These are phyloP conservation scores for Cutaneotrichosporon sp. DNA, from an alignment of 1,284 basidiomycete genomes.

Conservation along the genomic window DNA sequence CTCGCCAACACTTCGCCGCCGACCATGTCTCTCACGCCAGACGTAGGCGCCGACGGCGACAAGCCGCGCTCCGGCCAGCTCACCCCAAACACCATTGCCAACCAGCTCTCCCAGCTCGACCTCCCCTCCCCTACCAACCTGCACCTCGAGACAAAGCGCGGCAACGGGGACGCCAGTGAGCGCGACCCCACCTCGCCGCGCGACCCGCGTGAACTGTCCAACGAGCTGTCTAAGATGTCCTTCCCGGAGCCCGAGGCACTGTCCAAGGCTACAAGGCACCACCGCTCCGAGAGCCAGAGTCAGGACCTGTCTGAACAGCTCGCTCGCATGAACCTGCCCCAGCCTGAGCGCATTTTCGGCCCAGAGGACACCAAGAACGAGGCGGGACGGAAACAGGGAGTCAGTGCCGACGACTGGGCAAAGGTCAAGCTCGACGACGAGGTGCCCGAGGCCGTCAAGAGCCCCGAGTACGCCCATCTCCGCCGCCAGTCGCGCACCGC, in stretches of 20 bases:
- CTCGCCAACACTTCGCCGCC: background rate
- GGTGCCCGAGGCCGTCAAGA: conserved; percentile 46
- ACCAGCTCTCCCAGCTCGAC: conserved; percentile 43
- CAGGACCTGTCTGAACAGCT: conserved; percentile 42
- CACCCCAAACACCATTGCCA: conserved; percentile 45
- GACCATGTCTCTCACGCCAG: conserved; percentile 12
- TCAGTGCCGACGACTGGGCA: conserved; percentile 44
- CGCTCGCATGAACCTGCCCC: conserved; percentile 46
- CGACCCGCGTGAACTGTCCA: conserved; percentile 12
- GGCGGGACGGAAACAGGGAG: conserved; percentile 28
- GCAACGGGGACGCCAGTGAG: conserved; percentile 18
- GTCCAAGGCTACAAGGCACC: conserved; percentile 26
- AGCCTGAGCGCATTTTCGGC: conserved; percentile 48
- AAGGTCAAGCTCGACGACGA: conserved; percentile 45
- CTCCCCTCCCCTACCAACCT: conserved; percentile 43
- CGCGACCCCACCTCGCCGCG: conserved; percentile 1
- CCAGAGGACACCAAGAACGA: conserved; percentile 30
- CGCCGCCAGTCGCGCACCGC: conserved; percentile 23
- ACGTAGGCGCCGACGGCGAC: conserved; percentile 7
- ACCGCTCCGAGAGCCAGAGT: conserved; percentile 42
- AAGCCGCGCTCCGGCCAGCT: conserved; percentile 25
- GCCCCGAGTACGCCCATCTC: conserved; percentile 37
- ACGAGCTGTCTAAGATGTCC: conserved; percentile 24
- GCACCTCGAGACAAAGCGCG: conserved; percentile 24
- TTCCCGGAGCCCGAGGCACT: conserved; percentile 48